Base-by-base conservation (phyloP, 208 protist genomes). In the Endotrypanum monterogeii region DNA sequence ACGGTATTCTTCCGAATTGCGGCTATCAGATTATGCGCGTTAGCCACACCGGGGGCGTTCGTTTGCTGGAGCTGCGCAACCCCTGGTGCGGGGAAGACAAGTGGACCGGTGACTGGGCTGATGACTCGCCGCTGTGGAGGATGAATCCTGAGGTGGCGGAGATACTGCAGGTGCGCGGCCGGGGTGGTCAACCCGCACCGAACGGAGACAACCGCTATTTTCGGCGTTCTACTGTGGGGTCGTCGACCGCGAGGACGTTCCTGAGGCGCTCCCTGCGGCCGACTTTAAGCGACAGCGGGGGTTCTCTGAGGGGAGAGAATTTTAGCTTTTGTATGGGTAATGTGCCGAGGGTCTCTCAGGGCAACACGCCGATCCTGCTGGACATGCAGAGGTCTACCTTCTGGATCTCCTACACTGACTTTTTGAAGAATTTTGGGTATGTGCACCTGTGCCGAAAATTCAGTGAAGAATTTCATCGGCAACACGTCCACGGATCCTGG, bases 381-480 rank as follows among this genome's bases (percentile, higher is more conserved):
- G 48, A 76, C 61, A 39, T 50, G 0, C 25, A 48, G 14, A 73
- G 75, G 58, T 68, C 70, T 11, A 69, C 83, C 12, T 97, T 96
- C 65, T 97, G 93, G 93, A 93, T 97, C n/a, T 83, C 86, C n/a
- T 96, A 94, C 72, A 61, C 62, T 14, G 85, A 92, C 57, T 95
- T 97, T 76, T 58, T 97, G 55, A 30, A 72, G 46, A 74, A 75
- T 58, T 95, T 97, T 71, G 77, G 73, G 58, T 82, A 89, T 61
- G 76, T 95, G 16, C 91, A 96, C 61, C 54, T 90, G 8, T 92
- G 88, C 71, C 82, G 86, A 41, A n/a, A 78, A 20, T 95, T 96
- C 71, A 63, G 75, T n/a, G 73, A 83, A 3, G 79, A 84, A 8
- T 87, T 79, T 61, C n/a, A 80, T 58, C 79, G 86, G 20, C 73